Evolutionary conservation across 2,329 filamentous ascomycete species (phyloP).

Genomic region (Fusarium clavum): DNA sequence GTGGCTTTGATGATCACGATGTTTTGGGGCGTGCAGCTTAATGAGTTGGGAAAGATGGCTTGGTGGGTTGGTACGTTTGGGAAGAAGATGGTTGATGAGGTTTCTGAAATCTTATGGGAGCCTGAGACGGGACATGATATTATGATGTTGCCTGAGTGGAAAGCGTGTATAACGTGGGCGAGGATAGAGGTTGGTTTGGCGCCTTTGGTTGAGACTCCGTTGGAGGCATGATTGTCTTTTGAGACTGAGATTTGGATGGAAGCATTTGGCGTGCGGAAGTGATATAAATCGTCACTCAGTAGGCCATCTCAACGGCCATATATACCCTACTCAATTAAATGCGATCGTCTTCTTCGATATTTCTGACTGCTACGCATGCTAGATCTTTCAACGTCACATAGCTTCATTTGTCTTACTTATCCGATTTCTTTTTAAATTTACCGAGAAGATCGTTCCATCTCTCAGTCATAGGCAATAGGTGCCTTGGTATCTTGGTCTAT

Average conservation of each 20-base stretch:
- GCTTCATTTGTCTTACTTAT: neutral
- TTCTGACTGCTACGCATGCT: too few relatives aligned
- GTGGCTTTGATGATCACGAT: conserved; percentile 53
- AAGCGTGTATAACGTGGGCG: conserved; percentile 36
- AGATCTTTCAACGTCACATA: neutral
- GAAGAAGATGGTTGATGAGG: conserved; percentile 37
- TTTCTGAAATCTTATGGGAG: conserved; percentile 29
- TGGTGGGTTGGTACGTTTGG: conserved; percentile 45
- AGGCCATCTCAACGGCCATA: neutral
- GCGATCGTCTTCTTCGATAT: neutral
- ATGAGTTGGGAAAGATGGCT: conserved; percentile 37
- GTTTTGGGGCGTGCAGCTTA: conserved; percentile 53
- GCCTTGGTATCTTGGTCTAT: conserved; percentile 36
- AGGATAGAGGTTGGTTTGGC: conserved; percentile 32
- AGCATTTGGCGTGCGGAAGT: neutral
- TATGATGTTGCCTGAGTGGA: conserved; percentile 30
- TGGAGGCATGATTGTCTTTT: neutral
- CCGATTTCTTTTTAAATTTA: neutral
- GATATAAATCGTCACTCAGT: neutral
- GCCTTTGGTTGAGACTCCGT: neutral
- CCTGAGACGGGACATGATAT: neutral
- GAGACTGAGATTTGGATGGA: neutral
- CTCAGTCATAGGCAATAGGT: neutral
- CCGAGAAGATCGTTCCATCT: neutral
- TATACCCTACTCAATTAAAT: conserved; percentile 10